Evolutionary conservation across 176 grass and related monocot genomes (phyloP), one percentile per base, ranked within the genome.

Genomic region (Lolium perenne): DNA sequence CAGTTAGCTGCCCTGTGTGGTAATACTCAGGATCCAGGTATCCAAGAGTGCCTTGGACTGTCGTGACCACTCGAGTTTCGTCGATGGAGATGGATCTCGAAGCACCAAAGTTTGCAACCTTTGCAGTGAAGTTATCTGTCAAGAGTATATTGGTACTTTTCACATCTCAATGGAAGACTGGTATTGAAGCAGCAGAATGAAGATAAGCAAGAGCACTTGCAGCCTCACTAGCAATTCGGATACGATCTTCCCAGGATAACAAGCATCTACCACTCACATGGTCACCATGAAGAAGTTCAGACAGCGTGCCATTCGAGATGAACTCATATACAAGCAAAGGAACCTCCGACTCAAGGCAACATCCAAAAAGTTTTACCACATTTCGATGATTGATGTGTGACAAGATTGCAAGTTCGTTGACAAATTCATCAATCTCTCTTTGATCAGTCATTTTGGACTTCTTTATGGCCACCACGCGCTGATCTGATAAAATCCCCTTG

Each of bases 401-500:
- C n/a, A 72, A 41, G 40, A 72, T 72, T 72, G 69, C 69, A 6
- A 47, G 18, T 40, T 72, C 69, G 8, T 72, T 72, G n/a, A 47
- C 41, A 21, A 72, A 72, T 72, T 72, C 40, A 5, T 72, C 20
- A 5, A 47, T 72, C 40, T 90, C 62, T 35, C 58, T 82, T 74
- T 85, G 77, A 14, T 90, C 68, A 9, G 78, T 38, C 18, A 81
- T 16, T 21, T 86, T 90, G 3, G 88, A 80, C 46, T 38, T 90
- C n/a, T 90, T 86, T 54, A 86, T 83, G n/a, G 88, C 83, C 13
- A 29, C 29, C 29, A 29, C 29, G 29, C 29, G 29, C 29, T 29
- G 29, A 29, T 29, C 29, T 29, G 29, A 29, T 29, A 29, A 29
- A 29, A 29, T 29, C 29, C 29, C 29, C 29, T 29, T 29, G 29